A percentile compares a stretch with the other conserved stretches of the same genome.
These are phyloP conservation scores for Cucumis cinereus DNA, from an alignment of 306 rosid species.

Conservation along the genomic window DNA sequence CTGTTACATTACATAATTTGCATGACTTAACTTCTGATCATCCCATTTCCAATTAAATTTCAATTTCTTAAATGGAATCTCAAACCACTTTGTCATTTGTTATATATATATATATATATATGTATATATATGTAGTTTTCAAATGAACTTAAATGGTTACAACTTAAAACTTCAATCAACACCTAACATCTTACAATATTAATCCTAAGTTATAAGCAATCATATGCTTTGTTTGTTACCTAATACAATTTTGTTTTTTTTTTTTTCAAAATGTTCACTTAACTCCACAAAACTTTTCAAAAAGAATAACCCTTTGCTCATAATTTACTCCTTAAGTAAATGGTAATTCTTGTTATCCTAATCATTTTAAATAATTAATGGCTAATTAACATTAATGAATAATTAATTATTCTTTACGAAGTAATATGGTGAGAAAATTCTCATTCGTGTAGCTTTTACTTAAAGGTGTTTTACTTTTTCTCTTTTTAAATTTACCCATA, in stretches of 20 bases:
- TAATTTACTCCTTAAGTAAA: not conserved
- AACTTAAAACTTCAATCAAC: not conserved
- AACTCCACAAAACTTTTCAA: not conserved
- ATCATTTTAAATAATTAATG: too few relatives aligned
- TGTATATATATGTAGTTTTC: too few relatives aligned
- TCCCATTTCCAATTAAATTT: not conserved
- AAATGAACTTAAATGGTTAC: not conserved
- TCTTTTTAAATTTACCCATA: not conserved
- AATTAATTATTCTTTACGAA: too few relatives aligned
- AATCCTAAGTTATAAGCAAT: not conserved
- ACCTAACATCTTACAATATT: not conserved
- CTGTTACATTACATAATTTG: not conserved
- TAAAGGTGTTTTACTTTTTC: not conserved
- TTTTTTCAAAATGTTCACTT: not conserved
- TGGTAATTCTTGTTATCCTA: not conserved
- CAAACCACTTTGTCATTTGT: not conserved
- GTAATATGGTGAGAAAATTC: not conserved
- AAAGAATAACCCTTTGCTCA: not conserved
- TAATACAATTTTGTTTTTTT: not conserved
- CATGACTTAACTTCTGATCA: constrained; percentile 10
- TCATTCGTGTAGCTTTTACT: not conserved
- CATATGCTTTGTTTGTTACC: not conserved
- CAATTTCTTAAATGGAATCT: not conserved
- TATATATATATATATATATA: too few relatives aligned
- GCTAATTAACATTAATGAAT: too few relatives aligned